These are phyloP conservation scores for Coprinellus micaceus DNA, from an alignment of 768 basidiomycete species.

Conservation along the genomic window DNA sequence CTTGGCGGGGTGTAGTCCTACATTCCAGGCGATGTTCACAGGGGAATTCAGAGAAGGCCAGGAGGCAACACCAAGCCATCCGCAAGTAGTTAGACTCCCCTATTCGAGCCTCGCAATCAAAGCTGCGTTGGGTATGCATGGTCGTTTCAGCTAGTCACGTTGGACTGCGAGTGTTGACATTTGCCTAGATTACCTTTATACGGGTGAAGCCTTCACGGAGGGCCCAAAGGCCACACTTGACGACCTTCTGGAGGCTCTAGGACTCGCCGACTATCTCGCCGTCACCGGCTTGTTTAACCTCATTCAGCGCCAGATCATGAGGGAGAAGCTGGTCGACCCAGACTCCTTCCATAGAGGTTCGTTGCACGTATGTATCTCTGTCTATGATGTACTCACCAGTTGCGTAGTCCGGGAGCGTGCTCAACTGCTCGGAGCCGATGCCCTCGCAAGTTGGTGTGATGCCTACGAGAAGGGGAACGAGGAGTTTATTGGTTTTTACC, in stretches of 20 bases:
- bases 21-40: conserved; percentile 6
- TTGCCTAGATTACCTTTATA: conserved; percentile 4
- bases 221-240: not conserved
- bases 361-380: no score
- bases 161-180: not conserved
- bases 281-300: conserved; percentile 2
- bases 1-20: conserved; percentile 5
- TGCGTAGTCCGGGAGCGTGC: not conserved
- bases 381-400: no score
- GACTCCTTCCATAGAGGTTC: not conserved
- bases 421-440: not conserved
- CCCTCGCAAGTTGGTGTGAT: not conserved
- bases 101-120: not conserved
- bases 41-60: conserved; percentile 5
- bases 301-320: conserved; percentile 1
- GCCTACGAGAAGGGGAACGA: not conserved
- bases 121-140: not conserved
- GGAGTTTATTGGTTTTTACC: not conserved
- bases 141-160: not conserved
- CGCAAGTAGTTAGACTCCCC: not conserved
- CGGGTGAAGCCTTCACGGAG: not conserved
- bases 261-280: not conserved
- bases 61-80: not conserved
- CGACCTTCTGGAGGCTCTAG: conserved; percentile 1
- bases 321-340: not conserved